Evolutionary conservation across 352 stramenopile species (phyloP), one percentile per base, ranked within the genome.

Genomic region (Globisporangium iwayamae): DNA sequence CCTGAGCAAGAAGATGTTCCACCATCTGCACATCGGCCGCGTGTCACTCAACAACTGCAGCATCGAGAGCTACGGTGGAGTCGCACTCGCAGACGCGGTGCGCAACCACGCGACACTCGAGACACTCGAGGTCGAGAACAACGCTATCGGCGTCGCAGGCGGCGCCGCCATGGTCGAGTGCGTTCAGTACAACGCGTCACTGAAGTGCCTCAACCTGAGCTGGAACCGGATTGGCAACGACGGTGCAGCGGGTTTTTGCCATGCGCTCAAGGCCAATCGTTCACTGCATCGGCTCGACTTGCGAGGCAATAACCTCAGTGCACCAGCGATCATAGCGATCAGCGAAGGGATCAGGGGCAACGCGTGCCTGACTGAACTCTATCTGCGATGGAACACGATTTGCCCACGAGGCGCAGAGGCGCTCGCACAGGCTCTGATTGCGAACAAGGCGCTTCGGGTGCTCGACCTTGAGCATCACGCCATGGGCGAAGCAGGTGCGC

Each of bases 381-480:
- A 86, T 36, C 56, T 93, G n/a, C 81, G 83, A 8, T 93, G 84
- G 81, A 95, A 93, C 52, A 66, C 62, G 0, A 69, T 95, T 4
- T 87, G 80, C 25, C 61, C 79, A 6, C 69, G 57, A 3, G 86
- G 80, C 7, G 86, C 84, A 1, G 67, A 81, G 57, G 81, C 80
- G 3, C 65, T 95, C 0, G 86, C 86, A 1, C 30, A 71, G 20
- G 82, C 81, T 0, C 64, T 93, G 3, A 62, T 69, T 1, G 43
- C 65, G 4, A 93, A 91, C 73, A 81, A 93, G 63, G 75, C 70
- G 30, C 65, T 93, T 14, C 68, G 45, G 6, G 3, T 90, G 4
- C 71, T 93, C 1, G 85, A 93, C 54, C 87, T 93, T 63, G 81
- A 90, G 60, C 79, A 90, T 54, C 85, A 93, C 56, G 80, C 77